Evolutionary conservation across 805 yeast genomes (phyloP), one percentile per base, ranked within the genome.

Genomic region (Saccharomyces cerevisiae): DNA sequence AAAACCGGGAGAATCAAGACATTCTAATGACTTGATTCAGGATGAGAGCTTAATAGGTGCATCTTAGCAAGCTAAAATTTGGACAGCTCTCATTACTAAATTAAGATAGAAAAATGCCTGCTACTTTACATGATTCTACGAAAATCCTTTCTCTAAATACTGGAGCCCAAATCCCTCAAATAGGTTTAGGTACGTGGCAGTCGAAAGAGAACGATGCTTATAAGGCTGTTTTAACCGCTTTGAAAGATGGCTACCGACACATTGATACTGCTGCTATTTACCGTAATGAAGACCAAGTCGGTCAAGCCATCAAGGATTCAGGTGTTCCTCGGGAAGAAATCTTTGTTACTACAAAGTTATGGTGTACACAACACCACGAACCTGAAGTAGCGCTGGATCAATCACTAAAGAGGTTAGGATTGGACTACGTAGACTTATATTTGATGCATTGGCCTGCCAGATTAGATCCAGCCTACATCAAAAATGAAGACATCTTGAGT

Each of bases 391-490:
- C 84, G 4, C 70, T 86, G 47, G 76, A 79, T 8, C 72, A 68
- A 48, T 82, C 89, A 3, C 73, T 87, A 63, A 61, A 74, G 59
- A 79, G 82, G 61, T 73, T 87, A 57, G 82, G 81, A 0, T 64
- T 85, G 61, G 90, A 84, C 51, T 87, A 87, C 64, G 83, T 87
- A 51, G 95, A 87, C 65, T 72, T 87, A 55, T 81, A 82, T 66
- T 75, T 87, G 65, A 76, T 87, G 64, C 95, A 87, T 70, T 87
- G 92, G 92, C 95, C 95, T 5, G 77, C 78, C 48, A 74, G 83
- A 13, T 67, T 77, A 54, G 77, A 67, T 59, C 68, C 74, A 41
- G 74, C 71, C 61, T 73, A 70, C 28, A 71, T 61, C 47, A 65
- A 65, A 51, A 71, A 70, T 46, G 72, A 70, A 1, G 60, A 61